Evolutionary conservation across 805 yeast species (phyloP).

Genomic region (Yamadazyma akitaensis): DNA sequence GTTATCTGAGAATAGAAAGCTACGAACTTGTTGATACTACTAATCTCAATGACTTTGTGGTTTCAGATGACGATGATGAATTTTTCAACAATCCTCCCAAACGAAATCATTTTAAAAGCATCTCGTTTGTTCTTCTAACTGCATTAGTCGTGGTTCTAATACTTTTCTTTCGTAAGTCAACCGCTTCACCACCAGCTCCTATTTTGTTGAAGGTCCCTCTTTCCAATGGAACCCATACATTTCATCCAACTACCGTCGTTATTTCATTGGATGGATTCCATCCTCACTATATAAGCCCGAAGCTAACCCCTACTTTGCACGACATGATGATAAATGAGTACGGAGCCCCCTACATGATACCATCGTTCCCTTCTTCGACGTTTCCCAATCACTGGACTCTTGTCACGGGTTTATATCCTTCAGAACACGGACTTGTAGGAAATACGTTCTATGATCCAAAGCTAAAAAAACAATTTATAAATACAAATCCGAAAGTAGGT

Average conservation of each 20-base stretch:
- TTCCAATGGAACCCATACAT: conserved; percentile 64
- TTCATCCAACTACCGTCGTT: conserved; percentile 75
- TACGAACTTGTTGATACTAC: conserved; percentile 11
- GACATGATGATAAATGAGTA: conserved; percentile 48
- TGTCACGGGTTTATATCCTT: conserved; percentile 81
- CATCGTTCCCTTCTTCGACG: conserved; percentile 85
- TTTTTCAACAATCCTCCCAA: not conserved
- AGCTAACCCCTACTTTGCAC: conserved; percentile 70
- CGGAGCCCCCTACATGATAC: conserved; percentile 80
- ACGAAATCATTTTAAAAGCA: not conserved
- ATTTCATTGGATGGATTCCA: conserved; percentile 88
- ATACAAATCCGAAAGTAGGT: conserved; percentile 53
- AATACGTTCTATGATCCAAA: conserved; percentile 72
- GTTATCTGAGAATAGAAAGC: conserved; percentile 10
- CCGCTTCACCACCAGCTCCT: not conserved
- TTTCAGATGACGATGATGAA: not conserved
- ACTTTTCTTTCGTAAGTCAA: not conserved
- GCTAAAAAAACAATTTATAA: conserved; percentile 54
- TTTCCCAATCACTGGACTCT: conserved; percentile 92
- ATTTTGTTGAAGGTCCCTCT: conserved; percentile 17
- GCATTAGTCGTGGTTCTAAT: not conserved
- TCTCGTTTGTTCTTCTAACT: not conserved
- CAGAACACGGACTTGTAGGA: conserved; percentile 83
- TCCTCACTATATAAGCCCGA: conserved; percentile 73
- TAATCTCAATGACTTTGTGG: not conserved